Conservation (phyloP, 441 rosid species). For the Pelargonium cotyledonis region DNA sequence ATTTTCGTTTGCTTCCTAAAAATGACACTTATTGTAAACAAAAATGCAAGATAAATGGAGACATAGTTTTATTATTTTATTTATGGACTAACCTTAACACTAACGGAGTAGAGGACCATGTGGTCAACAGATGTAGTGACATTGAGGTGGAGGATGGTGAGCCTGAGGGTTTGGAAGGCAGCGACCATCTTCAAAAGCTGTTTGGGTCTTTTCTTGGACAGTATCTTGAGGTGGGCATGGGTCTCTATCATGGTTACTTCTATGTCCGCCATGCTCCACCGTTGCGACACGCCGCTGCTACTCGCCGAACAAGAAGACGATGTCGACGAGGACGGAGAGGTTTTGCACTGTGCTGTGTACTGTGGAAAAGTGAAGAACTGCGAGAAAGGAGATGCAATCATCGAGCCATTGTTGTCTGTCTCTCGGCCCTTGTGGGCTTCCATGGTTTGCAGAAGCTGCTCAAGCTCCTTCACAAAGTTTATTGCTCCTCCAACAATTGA, state of each 20-base stretch:
- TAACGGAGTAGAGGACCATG: slow-evolving; percentile 44
- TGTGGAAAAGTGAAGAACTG: slow-evolving; percentile 58
- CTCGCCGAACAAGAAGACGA: background rate
- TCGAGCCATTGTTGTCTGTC: slow-evolving; percentile 9
- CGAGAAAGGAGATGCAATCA: slow-evolving; percentile 34
- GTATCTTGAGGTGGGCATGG: slow-evolving; percentile 54
- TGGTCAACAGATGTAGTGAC: slow-evolving; percentile 30
- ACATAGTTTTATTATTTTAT: no score
- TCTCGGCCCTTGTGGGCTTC: slow-evolving; percentile 31
- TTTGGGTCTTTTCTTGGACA: slow-evolving; percentile 40
- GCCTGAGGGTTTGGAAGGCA: slow-evolving; percentile 37
- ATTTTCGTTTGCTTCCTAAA: no score
- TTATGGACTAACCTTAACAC: slow-evolving; percentile 51
- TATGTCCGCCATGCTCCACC: slow-evolving; percentile 40
- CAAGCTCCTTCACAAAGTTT: slow-evolving; percentile 57
- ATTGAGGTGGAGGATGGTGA: slow-evolving; percentile 55
- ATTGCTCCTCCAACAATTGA: slow-evolving; percentile 71
- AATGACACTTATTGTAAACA: no score
- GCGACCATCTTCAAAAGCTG: slow-evolving; percentile 49
- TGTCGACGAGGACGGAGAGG: background rate
- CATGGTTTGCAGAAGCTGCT: slow-evolving; percentile 54
- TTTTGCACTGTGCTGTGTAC: slow-evolving; percentile 29
- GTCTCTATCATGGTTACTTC: slow-evolving; percentile 55
- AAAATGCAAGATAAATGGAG: no score
- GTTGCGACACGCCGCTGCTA: slow-evolving; percentile 6